Base-by-base conservation (phyloP, 495 filamentous ascomycete species). In the Tuber magnatum region DNA sequence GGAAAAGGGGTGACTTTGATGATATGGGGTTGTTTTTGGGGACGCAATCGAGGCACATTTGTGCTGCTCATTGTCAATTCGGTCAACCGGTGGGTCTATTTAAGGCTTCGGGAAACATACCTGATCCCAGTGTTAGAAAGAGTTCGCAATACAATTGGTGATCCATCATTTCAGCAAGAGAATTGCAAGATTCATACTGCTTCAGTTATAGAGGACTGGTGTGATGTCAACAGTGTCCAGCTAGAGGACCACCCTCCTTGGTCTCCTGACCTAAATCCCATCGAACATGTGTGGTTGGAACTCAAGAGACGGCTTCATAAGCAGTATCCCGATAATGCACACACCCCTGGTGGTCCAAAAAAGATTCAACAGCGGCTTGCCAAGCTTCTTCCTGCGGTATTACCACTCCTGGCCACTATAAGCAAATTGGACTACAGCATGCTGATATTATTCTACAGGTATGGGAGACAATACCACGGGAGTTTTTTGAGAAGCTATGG, bases 241-340 rank as follows among this genome's bases (percentile, higher is more conserved):
- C 73, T 83, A 28, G 75, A 80, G 75, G 73, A 81, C 12, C 81
- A 77, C 75, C 81, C 81, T 39, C 78, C 76, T 28, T 74, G 81
- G 48, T 83, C 81, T 0, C 81, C 80, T 32, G 77, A 82, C 78
- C 51, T 83, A 5, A 83, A 81, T 71, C 82, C 80, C 35, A 83
- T 83, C 74, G 80, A 83, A 42, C 79, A 83, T 61, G 73, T 83
- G 0, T 83, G 80, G 78, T 73, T 75, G 0, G 71, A 80, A 22
- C 71, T 84, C 18, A 82, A 82, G 32, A 43, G 41, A 14, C 43
- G 71, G 10, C 68, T 76, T 44, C 51, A 76, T 40, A 42, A 70
- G 32, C 71, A 71, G 32, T 74, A 77, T 28, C 71, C 72, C 18
- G 68, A 71, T 12, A 77, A 74, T 73, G 46, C 20, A 32, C 28